Conservation (phyloP, 2,329 filamentous ascomycete species). For the Helotiales sp. region DNA sequence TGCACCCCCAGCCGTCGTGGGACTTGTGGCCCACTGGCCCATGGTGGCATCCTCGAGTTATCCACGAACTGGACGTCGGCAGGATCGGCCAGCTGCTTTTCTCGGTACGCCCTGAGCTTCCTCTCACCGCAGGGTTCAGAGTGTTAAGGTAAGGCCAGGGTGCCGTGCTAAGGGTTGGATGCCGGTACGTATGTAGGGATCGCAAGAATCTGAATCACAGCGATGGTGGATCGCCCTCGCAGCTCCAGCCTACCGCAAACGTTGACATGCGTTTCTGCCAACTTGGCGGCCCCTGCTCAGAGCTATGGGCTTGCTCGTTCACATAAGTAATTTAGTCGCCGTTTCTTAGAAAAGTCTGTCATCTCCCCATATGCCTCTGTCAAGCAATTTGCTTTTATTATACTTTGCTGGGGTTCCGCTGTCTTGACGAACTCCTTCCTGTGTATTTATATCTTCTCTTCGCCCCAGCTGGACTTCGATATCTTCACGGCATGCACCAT, state of each 20-base stretch:
- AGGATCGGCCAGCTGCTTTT: constrained; percentile 7
- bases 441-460: constrained; percentile 9
- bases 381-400: constrained; percentile 26
- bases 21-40: neutral
- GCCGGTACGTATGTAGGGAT: constrained; percentile 7
- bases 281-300: constrained; percentile 28
- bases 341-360: constrained; percentile 16
- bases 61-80: neutral
- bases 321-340: constrained; percentile 26
- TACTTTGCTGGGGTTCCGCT: constrained; percentile 17
- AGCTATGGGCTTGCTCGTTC: constrained; percentile 13
- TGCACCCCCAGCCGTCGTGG: neutral
- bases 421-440: constrained; percentile 8
- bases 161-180: neutral
- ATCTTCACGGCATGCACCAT: constrained; percentile 21
- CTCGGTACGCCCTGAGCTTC: constrained; percentile 4
- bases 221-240: constrained; percentile 31
- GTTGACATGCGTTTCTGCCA: constrained; percentile 21
- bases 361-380: constrained; percentile 14
- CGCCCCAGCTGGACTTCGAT: constrained; percentile 6
- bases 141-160: neutral
- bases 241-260: constrained; percentile 17
- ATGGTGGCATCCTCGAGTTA: neutral
- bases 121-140: neutral
- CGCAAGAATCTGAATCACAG: constrained; percentile 20